Evolutionary conservation across 192 early-diverging fungal genomes (phyloP).

Genomic region (Chytriomyces sp.): DNA sequence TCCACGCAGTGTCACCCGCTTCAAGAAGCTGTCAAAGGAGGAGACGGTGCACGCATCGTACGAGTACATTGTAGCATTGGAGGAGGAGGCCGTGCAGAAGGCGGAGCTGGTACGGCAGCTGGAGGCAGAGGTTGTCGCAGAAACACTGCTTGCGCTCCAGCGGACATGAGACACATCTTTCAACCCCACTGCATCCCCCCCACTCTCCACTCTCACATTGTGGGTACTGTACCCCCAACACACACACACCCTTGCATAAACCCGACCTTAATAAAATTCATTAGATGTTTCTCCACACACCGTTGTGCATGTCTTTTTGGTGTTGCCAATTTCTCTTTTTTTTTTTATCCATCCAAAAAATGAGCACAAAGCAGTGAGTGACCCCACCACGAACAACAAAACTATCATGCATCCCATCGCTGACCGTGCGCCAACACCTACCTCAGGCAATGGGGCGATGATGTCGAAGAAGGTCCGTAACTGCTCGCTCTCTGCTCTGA

Average conservation of each 20-base stretch:
- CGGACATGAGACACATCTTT: background rate
- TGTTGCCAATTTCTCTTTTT: slow-evolving; percentile 3
- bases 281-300: background rate
- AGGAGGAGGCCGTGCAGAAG: background rate
- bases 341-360: slow-evolving; percentile 8
- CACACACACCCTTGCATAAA: too few species aligned
- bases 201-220: too few species aligned
- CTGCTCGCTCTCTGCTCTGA: background rate
- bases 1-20: background rate
- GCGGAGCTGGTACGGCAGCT: background rate
- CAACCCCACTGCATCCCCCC: background rate
- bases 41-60: background rate
- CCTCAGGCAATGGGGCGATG: slow-evolving; percentile 37
- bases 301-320: background rate
- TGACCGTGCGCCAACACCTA: background rate
- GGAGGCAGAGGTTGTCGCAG: background rate
- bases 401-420: background rate
- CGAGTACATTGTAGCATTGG: background rate
- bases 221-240: too few species aligned
- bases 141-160: background rate
- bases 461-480: slow-evolving; percentile 24
- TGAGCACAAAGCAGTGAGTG: background rate
- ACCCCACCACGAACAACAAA: background rate
- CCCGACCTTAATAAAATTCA: background rate
- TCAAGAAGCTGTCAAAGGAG: background rate